These are phyloP conservation scores for Silene uniflora DNA, from an alignment of 148 eudicot genomes.

Conservation along the genomic window DNA sequence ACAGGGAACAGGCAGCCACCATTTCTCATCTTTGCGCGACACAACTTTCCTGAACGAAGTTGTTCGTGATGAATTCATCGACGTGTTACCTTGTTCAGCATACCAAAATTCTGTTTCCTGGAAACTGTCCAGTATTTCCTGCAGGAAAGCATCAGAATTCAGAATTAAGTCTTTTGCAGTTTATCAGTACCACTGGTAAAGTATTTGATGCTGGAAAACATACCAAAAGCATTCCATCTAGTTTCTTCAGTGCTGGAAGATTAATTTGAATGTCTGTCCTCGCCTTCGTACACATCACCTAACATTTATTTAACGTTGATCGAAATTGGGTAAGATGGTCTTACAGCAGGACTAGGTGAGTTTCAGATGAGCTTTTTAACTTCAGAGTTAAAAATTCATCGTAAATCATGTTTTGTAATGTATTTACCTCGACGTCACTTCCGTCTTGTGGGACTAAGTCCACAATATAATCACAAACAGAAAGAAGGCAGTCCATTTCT, in stretches of 20 bases:
- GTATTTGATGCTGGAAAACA: not conserved
- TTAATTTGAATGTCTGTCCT: slow-evolving; percentile 72
- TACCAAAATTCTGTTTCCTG: slow-evolving; percentile 88
- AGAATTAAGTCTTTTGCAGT: not conserved
- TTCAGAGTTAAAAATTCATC: no score
- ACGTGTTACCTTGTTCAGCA: slow-evolving; percentile 74
- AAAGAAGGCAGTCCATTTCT: slow-evolving; percentile 89
- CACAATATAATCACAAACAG: slow-evolving; percentile 87
- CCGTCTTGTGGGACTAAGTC: slow-evolving; percentile 55
- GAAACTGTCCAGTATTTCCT: slow-evolving; percentile 85
- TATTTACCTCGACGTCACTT: slow-evolving; percentile 51
- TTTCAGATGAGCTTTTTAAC: no score
- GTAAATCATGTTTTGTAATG: not conserved
- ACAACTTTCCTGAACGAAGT: slow-evolving; percentile 69
- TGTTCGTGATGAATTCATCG: slow-evolving; percentile 42
- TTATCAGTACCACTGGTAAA: not conserved
- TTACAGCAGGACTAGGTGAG: not conserved
- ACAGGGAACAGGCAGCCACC: slow-evolving; percentile 96
- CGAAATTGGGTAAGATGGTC: not conserved
- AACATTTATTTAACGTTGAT: not conserved
- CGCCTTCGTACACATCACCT: slow-evolving; percentile 69
- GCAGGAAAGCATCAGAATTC: slow-evolving; percentile 2
- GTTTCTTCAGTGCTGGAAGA: slow-evolving; percentile 85
- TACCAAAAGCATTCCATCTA: slow-evolving; percentile 89
- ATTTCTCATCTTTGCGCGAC: slow-evolving; percentile 70